phyloP scores from a whole-genome alignment of 2,329 filamentous ascomycete species.

The Allantophomopsis lycopodina region DNA sequence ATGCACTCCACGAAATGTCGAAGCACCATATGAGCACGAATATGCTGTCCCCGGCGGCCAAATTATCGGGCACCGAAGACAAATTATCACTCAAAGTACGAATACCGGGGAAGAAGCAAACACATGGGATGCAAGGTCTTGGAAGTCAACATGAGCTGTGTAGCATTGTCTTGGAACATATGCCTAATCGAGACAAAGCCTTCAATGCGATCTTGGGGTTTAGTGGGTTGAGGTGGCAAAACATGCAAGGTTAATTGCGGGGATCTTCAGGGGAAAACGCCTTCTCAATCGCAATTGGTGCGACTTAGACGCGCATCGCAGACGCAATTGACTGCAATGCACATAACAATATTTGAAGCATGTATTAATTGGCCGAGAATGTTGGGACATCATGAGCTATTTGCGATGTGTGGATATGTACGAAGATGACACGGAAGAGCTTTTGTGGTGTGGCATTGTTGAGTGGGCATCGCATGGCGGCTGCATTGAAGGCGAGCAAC shows the following conservation, averaged over 20 bases:
- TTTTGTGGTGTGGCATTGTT: no score
- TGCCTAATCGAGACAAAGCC: conserved; percentile 19
- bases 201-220: conserved; percentile 22
- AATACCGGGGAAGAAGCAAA: background rate
- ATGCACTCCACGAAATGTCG: conserved; percentile 8
- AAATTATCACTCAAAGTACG: conserved; percentile 8
- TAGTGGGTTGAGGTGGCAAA: conserved; percentile 19
- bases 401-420: no score
- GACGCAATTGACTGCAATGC: no score
- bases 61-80: conserved; percentile 5
- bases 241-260: conserved; percentile 9
- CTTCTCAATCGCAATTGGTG: no score
- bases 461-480: no score
- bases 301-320: no score
- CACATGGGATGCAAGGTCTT: background rate
- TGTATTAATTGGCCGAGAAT: no score
- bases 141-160: conserved; percentile 3
- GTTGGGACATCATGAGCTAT: no score
- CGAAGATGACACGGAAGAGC: no score
- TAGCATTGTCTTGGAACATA: conserved; percentile 10
- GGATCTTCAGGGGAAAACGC: no score
- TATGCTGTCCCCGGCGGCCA: conserved; percentile 4
- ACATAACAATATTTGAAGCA: no score
- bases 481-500: no score
- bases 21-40: conserved; percentile 5